Evolutionary conservation across 345 rosid genomes (phyloP).

Genomic region (Citrus sp.): DNA sequence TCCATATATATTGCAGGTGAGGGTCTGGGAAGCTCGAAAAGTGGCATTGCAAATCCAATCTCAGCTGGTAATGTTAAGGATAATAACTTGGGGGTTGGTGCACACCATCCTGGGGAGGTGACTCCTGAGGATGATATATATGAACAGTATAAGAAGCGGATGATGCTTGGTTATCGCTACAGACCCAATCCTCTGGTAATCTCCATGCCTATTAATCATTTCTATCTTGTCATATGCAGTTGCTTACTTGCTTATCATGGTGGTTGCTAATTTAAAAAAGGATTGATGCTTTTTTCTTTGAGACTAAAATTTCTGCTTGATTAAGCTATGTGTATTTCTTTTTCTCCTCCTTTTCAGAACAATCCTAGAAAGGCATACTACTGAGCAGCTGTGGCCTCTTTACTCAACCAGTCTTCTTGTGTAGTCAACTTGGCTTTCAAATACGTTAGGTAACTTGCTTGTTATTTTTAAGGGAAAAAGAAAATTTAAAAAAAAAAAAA

Average conservation of each 20-base stretch:
- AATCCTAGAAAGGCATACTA: conserved; percentile 75
- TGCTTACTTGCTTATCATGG: background rate
- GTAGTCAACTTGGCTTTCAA: background rate
- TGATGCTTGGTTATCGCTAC: conserved; percentile 97
- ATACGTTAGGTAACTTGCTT: background rate
- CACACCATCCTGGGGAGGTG: conserved; percentile 90
- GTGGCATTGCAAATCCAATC: conserved; percentile 92
- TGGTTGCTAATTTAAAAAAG: background rate
- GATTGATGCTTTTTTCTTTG: background rate
- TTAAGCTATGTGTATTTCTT: no score
- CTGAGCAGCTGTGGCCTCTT: conserved; percentile 16
- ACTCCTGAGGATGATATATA: conserved; percentile 89
- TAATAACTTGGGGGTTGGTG: conserved; percentile 94
- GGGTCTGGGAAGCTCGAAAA: conserved; percentile 91
- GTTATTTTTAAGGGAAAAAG: background rate
- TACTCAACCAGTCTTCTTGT: background rate
- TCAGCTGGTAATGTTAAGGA: conserved; percentile 83
- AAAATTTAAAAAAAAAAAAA: no score
- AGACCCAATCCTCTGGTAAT: conserved; percentile 96
- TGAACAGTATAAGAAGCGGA: conserved; percentile 98
- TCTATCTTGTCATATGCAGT: background rate
- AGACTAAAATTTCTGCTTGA: background rate
- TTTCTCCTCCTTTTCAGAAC: conserved; percentile 32
- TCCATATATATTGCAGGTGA: conserved; percentile 58
- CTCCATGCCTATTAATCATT: background rate